phyloP scores from a whole-genome alignment of 345 rosid species.

The Hirschfeldia incana region DNA sequence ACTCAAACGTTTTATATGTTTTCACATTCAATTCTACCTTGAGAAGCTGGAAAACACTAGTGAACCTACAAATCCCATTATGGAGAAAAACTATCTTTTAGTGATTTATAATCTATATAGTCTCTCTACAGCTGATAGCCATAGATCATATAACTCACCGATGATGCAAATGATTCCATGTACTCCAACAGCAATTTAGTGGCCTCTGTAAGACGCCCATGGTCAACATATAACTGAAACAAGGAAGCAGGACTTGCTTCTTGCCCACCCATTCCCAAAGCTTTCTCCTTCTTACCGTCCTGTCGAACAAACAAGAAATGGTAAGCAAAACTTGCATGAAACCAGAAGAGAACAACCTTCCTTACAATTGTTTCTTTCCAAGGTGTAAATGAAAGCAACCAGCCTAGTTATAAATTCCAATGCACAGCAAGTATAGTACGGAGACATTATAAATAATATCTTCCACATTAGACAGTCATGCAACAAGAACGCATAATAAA shows the following conservation, averaged over 20 bases:
- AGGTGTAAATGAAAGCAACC: neutral
- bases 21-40: neutral
- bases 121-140: constrained; percentile 4
- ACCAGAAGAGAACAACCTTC: constrained; percentile 22
- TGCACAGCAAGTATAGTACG: neutral
- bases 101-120: constrained; percentile 6
- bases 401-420: neutral
- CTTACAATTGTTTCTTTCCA: neutral
- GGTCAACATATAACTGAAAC: constrained; percentile 72
- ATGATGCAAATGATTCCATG: constrained; percentile 67
- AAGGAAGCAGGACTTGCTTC: constrained; percentile 81
- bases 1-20: neutral
- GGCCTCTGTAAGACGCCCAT: constrained; percentile 80
- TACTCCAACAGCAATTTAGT: constrained; percentile 75
- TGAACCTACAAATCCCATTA: neutral
- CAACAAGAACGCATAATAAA: neutral
- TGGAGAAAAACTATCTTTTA: neutral
- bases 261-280: constrained; percentile 76
- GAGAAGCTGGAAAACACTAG: constrained; percentile 7
- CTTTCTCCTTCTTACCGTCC: constrained; percentile 63
- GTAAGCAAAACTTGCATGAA: constrained; percentile 11
- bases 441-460: neutral
- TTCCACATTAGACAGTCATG: neutral
- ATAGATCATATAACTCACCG: constrained; percentile 48
- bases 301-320: constrained; percentile 34